A percentile compares a stretch with the other conserved stretches of the same genome.
Conservation (phyloP, 2,329 filamentous ascomycete species). For the Colletotrichum horii region DNA sequence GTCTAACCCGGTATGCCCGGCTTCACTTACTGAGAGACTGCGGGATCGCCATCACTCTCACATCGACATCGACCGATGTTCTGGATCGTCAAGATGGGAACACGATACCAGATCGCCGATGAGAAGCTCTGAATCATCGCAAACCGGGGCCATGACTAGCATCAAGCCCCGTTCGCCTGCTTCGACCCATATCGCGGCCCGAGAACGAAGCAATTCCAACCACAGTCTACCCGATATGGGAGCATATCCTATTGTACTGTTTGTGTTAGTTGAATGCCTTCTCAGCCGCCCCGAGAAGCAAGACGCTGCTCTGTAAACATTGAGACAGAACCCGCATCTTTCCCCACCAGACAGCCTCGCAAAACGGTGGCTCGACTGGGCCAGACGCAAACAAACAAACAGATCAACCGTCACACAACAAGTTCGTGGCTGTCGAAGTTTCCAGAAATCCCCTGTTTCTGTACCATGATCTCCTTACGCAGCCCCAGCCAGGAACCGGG, state of each 20-base stretch:
- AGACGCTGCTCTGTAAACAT: background rate
- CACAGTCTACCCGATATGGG: background rate
- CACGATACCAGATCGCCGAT: constrained; percentile 8
- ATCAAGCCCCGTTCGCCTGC: background rate
- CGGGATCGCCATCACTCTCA: background rate
- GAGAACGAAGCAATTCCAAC: background rate
- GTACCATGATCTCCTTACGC: background rate
- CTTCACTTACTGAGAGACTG: background rate
- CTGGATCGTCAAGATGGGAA: background rate
- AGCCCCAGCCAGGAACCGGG: background rate
- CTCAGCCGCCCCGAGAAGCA: background rate
- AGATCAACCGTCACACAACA: background rate
- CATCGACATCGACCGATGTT: background rate
- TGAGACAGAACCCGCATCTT: background rate
- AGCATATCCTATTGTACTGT: background rate
- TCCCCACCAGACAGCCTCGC: background rate
- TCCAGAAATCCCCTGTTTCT: background rate
- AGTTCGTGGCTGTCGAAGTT: background rate
- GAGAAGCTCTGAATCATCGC: background rate
- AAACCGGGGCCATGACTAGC: background rate
- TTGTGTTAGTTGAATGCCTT: background rate
- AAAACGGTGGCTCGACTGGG: background rate
- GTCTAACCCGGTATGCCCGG: background rate
- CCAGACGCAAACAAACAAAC: background rate
- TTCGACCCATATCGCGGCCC: background rate